Evolutionary conservation across 2,329 filamentous ascomycete species (phyloP).

Genomic region (Fusarium brachygibbosum): DNA sequence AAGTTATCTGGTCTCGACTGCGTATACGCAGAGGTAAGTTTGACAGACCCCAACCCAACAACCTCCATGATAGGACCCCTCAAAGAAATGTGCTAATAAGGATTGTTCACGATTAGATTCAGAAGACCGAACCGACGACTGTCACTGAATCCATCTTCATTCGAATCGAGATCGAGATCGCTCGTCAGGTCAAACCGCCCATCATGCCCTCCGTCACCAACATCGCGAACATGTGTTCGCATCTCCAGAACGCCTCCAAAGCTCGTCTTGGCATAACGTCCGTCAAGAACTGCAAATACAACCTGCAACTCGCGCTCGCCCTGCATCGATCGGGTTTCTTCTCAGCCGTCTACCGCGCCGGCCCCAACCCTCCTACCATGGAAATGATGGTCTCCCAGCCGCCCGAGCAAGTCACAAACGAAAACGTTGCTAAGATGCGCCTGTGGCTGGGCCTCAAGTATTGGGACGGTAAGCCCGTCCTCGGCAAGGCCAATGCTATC

Average conservation of each 20-base stretch:
- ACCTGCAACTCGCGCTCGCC: conserved; percentile 80
- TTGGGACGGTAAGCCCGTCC: conserved; percentile 83
- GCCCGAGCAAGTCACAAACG: conserved; percentile 71
- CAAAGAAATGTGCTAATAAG: conserved; percentile 22
- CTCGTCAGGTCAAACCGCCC: conserved; percentile 6
- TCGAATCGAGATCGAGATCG: not conserved
- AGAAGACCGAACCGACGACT: not conserved
- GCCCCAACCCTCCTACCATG: conserved; percentile 66
- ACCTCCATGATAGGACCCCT: conserved; percentile 1
- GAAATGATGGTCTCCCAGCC: conserved; percentile 61
- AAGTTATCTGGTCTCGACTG: not conserved
- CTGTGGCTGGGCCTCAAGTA: conserved; percentile 95
- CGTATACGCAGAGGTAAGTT: conserved; percentile 32
- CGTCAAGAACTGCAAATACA: conserved; percentile 83
- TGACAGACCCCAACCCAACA: not conserved
- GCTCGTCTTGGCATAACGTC: conserved; percentile 89
- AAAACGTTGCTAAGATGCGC: conserved; percentile 79
- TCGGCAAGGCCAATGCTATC: conserved; percentile 75
- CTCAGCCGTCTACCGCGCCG: conserved; percentile 80
- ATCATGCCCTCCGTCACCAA: conserved; percentile 70
- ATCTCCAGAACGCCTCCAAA: conserved; percentile 89
- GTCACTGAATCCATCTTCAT: not conserved
- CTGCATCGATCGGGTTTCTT: conserved; percentile 88
- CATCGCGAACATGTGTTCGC: conserved; percentile 85
- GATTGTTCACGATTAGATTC: conserved; percentile 4